Conservation (phyloP, 1,284 basidiomycete species). For the Xerocomus minutiporus region DNA sequence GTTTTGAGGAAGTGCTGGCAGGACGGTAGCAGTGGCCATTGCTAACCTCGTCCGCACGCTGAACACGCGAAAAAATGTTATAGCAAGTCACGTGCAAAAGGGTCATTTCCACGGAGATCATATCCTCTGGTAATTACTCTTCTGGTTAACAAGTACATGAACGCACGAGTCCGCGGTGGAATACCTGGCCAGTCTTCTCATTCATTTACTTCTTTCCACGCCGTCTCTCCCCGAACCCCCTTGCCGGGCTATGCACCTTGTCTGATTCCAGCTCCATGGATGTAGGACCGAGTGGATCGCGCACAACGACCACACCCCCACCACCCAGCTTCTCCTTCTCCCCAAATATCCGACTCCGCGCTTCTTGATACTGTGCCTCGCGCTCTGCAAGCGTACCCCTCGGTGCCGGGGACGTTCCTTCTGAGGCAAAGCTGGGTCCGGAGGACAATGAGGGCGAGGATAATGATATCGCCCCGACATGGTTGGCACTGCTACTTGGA, state of each 20-base stretch:
- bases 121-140: not conserved
- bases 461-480: not conserved
- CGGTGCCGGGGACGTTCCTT: slow-evolving; percentile 16
- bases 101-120: slow-evolving; percentile 21
- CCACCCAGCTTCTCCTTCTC: slow-evolving; percentile 4
- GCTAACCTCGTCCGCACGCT: not conserved
- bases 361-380: slow-evolving; percentile 32
- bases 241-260: slow-evolving; percentile 5
- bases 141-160: not conserved
- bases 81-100: slow-evolving; percentile 18
- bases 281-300: slow-evolving; percentile 27
- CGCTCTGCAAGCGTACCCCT: slow-evolving; percentile 32
- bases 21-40: slow-evolving; percentile 23
- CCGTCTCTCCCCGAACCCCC: slow-evolving; percentile 26
- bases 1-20: slow-evolving; percentile 23
- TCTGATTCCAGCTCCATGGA: slow-evolving; percentile 5
- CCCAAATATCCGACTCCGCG: slow-evolving; percentile 30
- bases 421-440: slow-evolving; percentile 3
- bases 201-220: slow-evolving; percentile 13
- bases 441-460: slow-evolving; percentile 4
- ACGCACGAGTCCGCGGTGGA: not conserved
- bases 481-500: slow-evolving; percentile 1
- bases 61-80: slow-evolving; percentile 8
- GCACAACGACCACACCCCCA: slow-evolving; percentile 14
- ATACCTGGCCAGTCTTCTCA: not conserved